Evolutionary conservation across 1,284 basidiomycete genomes (phyloP), one percentile per base, ranked within the genome.

Genomic region (Ceratobasidium theobromae): DNA sequence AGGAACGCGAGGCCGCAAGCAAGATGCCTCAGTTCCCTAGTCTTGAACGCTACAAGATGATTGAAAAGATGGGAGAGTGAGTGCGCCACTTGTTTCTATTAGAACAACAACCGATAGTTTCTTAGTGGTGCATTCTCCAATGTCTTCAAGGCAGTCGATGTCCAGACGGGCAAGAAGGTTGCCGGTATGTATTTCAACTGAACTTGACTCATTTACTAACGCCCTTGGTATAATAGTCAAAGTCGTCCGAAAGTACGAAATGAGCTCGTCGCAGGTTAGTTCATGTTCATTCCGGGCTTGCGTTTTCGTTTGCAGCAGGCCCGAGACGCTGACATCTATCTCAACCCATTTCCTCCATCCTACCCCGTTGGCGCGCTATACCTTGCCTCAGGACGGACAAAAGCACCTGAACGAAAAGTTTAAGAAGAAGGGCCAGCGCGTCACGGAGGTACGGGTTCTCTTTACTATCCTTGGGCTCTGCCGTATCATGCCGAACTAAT

Each of bases 61-160:
- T 93, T 18, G 87, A 91, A 70, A 96, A 96, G 83, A 97, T 96
- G 94, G 95, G 94, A 81, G 94, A 97, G 91, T 94, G 70, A 77
- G 91, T 74, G 46, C 28, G 46, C 66, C 21, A 53, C 79, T 18
- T 78, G 51, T 11, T 70, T 67, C 65, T 45, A 67, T 48, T 30
- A 58, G 52, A 51, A 69, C 64, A 45, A 68, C 25, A 25, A 35
- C 60, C 46, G 1, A 33, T 55, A 23, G 35, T 69, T 8, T 71
- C 41, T 9, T 69, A 93, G 91, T 73, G 97, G 97, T 70, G 97
- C 97, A 40, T 99, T 99, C 77, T 98, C 96, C 11, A 94, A 98
- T 74, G 97, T 99, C 2, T 99, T 97, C 84, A 94, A 93, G 76
- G 97, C 95, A 1, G 73, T 91, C 62, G 91, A 98, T 77, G 79